Evolutionary conservation across 2,329 filamentous ascomycete species (phyloP).

Genomic region (Cadophora sp.): DNA sequence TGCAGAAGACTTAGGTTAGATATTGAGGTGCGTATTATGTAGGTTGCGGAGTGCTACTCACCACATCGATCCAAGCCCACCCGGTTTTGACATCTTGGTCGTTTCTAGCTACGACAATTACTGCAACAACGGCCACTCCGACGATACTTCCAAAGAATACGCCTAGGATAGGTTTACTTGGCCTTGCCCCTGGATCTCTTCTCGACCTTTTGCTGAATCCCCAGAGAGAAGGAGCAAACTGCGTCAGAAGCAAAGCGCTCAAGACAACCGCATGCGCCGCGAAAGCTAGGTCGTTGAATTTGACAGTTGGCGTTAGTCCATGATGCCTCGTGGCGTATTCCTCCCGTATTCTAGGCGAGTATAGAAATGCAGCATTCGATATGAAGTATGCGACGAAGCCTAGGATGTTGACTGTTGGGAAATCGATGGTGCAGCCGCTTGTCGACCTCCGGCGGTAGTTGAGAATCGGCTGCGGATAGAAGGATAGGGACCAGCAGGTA

Average conservation of each 20-base stretch:
- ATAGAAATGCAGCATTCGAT: slow-evolving; percentile 79
- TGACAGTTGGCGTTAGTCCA: slow-evolving; percentile 80
- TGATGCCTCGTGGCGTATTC: slow-evolving; percentile 86
- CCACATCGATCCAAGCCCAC: slow-evolving; percentile 69
- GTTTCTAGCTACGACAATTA: slow-evolving; percentile 51
- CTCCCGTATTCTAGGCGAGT: slow-evolving; percentile 74
- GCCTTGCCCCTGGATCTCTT: slow-evolving; percentile 59
- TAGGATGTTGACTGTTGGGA: slow-evolving; percentile 75
- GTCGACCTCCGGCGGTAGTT: slow-evolving; percentile 82
- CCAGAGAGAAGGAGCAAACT: slow-evolving; percentile 78
- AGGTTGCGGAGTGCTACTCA: slow-evolving; percentile 31
- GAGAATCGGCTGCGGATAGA: slow-evolving; percentile 88
- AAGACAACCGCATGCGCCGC: slow-evolving; percentile 80
- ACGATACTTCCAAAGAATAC: slow-evolving; percentile 73
- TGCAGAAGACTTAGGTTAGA: slow-evolving; percentile 22
- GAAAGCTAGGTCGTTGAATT: slow-evolving; percentile 90
- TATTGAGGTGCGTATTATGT: not conserved
- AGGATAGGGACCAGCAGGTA: slow-evolving; percentile 82
- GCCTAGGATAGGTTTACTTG: slow-evolving; percentile 67
- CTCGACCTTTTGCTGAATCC: slow-evolving; percentile 67
- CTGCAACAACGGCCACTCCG: slow-evolving; percentile 56
- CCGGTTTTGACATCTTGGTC: slow-evolving; percentile 51
- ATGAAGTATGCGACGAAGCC: slow-evolving; percentile 78
- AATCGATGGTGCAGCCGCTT: slow-evolving; percentile 85
- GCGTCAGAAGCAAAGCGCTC: slow-evolving; percentile 75